Conservation (phyloP, 2,329 filamentous ascomycete species). For the Pseudofabraea citricarpa region DNA sequence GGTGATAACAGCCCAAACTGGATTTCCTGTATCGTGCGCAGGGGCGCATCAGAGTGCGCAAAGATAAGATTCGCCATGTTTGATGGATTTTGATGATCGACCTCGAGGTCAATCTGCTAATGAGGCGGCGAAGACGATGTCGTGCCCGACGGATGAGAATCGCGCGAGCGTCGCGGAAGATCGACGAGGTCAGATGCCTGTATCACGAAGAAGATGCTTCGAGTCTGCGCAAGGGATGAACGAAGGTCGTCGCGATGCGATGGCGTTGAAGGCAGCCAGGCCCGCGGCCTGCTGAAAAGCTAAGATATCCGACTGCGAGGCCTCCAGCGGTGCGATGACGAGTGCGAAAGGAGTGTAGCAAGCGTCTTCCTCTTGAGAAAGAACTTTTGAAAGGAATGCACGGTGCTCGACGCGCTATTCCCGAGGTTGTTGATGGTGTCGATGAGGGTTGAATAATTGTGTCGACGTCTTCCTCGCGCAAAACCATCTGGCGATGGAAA, state of each 20-base stretch:
- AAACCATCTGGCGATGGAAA: too few species aligned
- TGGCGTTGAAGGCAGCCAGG: conserved; percentile 26
- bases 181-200: conserved; percentile 6
- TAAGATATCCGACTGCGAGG: conserved; percentile 17
- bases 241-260: conserved; percentile 19
- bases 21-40: conserved; percentile 98
- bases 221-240: conserved; percentile 20
- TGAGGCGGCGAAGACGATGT: conserved; percentile 10
- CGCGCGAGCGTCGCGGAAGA: conserved; percentile 12
- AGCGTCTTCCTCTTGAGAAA: conserved; percentile 27
- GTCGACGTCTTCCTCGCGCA: too few species aligned
- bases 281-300: conserved; percentile 21
- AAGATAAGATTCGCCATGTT: conserved; percentile 92
- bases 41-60: conserved; percentile 85
- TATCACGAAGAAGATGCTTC: conserved; percentile 9
- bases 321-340: conserved; percentile 16
- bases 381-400: conserved; percentile 26
- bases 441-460: conserved; percentile 8
- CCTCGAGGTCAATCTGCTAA: conserved; percentile 5
- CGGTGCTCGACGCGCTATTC: conserved; percentile 28
- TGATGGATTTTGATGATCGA: conserved; percentile 30
- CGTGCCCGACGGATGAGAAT: conserved; percentile 18
- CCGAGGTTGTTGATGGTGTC: conserved; percentile 14
- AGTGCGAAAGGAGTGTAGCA: conserved; percentile 19
- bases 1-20: conserved; percentile 97